Base-by-base conservation (phyloP, 495 filamentous ascomycete species). In the Peziza echinospora region DNA sequence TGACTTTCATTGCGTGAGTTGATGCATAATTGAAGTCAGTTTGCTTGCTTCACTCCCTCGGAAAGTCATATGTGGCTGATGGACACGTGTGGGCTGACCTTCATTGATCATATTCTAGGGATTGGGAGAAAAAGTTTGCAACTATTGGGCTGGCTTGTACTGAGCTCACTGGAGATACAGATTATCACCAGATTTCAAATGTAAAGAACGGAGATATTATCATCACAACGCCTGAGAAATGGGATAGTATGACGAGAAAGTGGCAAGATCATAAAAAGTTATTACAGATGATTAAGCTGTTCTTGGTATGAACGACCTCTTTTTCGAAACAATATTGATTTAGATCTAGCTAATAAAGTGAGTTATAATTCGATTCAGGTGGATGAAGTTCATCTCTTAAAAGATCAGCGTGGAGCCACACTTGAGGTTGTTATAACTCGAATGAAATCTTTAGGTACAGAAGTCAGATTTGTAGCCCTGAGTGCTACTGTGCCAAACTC, bases 201-300 rank as follows among this genome's bases (percentile, higher is more conserved):
- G 80, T 93, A 10, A 78, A 84, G 45, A 75, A 65, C 53, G 87
- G 86, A 26, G 80, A 78, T 44, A 84, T 97, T 47, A 93, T 97
- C 48, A 77, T 97, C 43, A 96, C 89, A 0, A 97, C 89, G 0
- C 89, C 89, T 0, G 89, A 97, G 62, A 97, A 97, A 60, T 97
- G 89, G 89, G 89, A 97, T 61, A 92, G 84, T 49, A 80, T 97
- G 61, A 97, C 89, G 1, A 71, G 89, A 24, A 89, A 85, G 61
- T 97, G 89, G 89, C 77, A 82, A 53, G 89, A 96, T 53, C 84
- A 96, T 56, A 68, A 69, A 43, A 82, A 71, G 52, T 65, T 97
- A 21, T 75, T 96, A 63, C 73, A 84, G 51, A 64, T 94, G 51
- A 76, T 97, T 22, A 84, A 84, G 54, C 64, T 97, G 0, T 93